These are phyloP conservation scores for Neocallimastix lanati DNA, from an alignment of 192 early-diverging fungal species.

Conservation along the genomic window DNA sequence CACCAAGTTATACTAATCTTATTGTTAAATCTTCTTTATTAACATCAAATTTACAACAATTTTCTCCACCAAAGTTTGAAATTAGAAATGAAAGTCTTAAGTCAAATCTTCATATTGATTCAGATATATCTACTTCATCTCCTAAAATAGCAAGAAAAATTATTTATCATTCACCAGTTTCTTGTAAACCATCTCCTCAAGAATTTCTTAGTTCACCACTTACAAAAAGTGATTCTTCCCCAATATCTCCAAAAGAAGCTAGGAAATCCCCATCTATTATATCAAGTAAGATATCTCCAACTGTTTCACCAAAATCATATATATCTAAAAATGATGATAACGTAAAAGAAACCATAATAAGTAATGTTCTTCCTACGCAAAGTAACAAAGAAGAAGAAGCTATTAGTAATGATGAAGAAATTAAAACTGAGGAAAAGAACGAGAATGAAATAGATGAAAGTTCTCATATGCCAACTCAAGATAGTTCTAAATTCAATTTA, in stretches of 20 bases:
- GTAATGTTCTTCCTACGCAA: neutral
- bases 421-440: neutral
- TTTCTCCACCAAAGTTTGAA: neutral
- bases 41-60: neutral
- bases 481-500: no score
- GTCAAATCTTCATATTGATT: neutral
- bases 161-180: no score
- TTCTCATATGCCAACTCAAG: no score
- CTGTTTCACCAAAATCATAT: neutral
- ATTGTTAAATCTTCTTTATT: no score
- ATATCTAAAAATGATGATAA: neutral
- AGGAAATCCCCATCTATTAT: neutral
- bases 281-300: neutral
- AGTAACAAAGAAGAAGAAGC: no score
- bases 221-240: neutral
- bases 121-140: neutral
- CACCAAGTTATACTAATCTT: no score
- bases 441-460: no score
- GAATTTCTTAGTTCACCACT: neutral
- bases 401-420: neutral
- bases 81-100: neutral
- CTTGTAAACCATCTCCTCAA: no score
- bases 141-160: no score
- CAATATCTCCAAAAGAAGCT: neutral
- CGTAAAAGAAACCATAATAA: neutral